Evolutionary conservation across 352 stramenopile genomes (phyloP), one percentile per base, ranked within the genome.

Genomic region (Globisporangium middletonii): DNA sequence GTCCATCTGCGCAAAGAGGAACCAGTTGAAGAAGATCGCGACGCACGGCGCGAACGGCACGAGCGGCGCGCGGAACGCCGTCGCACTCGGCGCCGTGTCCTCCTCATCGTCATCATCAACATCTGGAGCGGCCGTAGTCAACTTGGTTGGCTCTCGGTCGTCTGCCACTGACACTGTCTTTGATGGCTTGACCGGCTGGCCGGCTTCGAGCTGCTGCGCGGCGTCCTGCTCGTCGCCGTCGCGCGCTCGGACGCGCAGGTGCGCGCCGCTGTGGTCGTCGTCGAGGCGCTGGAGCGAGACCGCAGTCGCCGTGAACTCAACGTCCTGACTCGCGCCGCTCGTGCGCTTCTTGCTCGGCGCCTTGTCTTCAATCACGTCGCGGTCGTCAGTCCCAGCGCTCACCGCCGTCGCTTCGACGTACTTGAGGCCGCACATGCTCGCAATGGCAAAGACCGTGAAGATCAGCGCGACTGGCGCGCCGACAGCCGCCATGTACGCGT

Each of bases 1-100:
- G 35, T 88, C 79, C 77, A 92, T 90, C 68, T 94, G 85, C 26
- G 79, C 77, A 47, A 93, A 89, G 27, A 94, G 59, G 46, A 92
- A 91, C 85, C 85, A 94, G 69, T 94, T 94, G 69, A 94, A 89
- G 55, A 90, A 92, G 59, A 94, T 92, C 4, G 84, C 82, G 1
- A 94, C 38, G 41, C 79, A 90, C n/a, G 82, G 84, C 19, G 81
- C 56, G 44, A 89, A 92, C 30, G 84, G 84, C 41, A 92, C 84
- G 38, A 88, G 60, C 38, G 84, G 84, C 37, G 83, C 79, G 53
- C 75, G 72, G 49, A 92, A 94, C 44, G 63, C 76, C 28, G 57
- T 37, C 27, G 26, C 28, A 18, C 8, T 19, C 12, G 13, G 28
- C 28, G 27, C 48, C 28, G 49, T 15, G 15, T 19, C 60, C 49